Evolutionary conservation across 495 filamentous ascomycete genomes (phyloP), one percentile per base, ranked within the genome.

Genomic region (Penicillium malachiteum): DNA sequence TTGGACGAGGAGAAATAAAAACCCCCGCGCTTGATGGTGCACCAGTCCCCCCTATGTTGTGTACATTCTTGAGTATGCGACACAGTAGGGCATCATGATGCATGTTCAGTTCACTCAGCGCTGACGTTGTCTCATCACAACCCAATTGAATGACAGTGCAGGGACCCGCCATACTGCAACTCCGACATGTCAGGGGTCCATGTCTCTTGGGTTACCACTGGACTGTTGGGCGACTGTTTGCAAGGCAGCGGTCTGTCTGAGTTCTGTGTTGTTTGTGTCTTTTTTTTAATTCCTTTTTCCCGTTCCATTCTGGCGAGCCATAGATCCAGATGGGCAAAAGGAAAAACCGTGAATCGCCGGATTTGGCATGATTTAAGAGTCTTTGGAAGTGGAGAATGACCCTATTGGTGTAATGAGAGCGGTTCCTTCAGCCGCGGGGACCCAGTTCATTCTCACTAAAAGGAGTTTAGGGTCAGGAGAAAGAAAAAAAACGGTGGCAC

Each of bases 391-490:
- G 43, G 43, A 26, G 43, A 13, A 46, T n/a, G 8, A 31, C 31
- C 9, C 21, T 3, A 46, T 46, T 46, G 43, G 43, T 32, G 43
- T 46, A 26, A 17, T 31, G 16, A 33, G 48, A 51, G 48, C 52
- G 52, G 52, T 14, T 48, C 18, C 12, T 48, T 41, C 35, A 55
- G 34, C 52, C 52, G 44, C 14, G 21, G 32, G 21, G 12, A 39
- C 52, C 52, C 37, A 18, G 21, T 26, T 26, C 21, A 26, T 26
- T 26, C 21, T 34, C 26, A 37, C 12, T 7, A 37, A 37, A 37
- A 18, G 13, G 41, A 31, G 50, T 10, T 44, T 52, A 44, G 50
- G 50, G 50, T 42, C 39, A 52, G 41, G 31, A 46, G 41, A 30
- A 5, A 38, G 18, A 8, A 42, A 16, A 26, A n/a, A 42, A 42